A percentile compares a stretch with the other conserved stretches of the same genome.
phyloP scores from a whole-genome alignment of 2,329 filamentous ascomycete genomes.

The Colletotrichum acutatum region DNA sequence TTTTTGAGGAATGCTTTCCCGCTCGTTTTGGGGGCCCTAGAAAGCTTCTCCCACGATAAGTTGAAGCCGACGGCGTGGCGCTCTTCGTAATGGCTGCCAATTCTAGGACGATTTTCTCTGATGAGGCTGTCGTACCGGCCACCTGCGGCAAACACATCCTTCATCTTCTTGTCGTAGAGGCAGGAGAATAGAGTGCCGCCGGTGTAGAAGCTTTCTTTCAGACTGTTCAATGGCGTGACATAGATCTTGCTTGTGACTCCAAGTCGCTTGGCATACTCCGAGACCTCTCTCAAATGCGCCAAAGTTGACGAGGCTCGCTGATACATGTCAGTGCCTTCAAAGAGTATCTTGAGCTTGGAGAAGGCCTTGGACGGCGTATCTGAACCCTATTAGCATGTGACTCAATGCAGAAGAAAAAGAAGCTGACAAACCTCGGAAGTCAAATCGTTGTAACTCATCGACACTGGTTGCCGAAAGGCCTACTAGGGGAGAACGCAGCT shows the following conservation, averaged over 20 bases:
- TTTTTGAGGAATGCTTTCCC: conserved; percentile 76
- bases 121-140: conserved; percentile 94
- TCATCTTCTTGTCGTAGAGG: conserved; percentile 84
- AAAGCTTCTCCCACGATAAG: conserved; percentile 86
- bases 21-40: conserved; percentile 68
- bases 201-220: conserved; percentile 91
- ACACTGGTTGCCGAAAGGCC: conserved; percentile 90
- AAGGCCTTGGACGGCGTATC: conserved; percentile 68
- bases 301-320: conserved; percentile 82
- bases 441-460: conserved; percentile 89
- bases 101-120: conserved; percentile 80
- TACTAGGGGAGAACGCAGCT: conserved; percentile 83
- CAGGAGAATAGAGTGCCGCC: conserved; percentile 92
- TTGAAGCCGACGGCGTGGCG: conserved; percentile 93
- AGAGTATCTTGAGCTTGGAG: conserved; percentile 67
- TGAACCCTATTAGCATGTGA: conserved; percentile 38
- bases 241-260: conserved; percentile 83
- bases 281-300: conserved; percentile 82
- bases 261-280: conserved; percentile 80
- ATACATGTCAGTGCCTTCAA: conserved; percentile 73
- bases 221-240: conserved; percentile 84
- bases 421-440: conserved; percentile 76
- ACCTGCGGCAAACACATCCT: conserved; percentile 90
- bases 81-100: conserved; percentile 69
- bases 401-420: no score